Evolutionary conservation across 2,329 filamentous ascomycete genomes (phyloP), one percentile per base, ranked within the genome.

Genomic region (Penicillium thymicola): DNA sequence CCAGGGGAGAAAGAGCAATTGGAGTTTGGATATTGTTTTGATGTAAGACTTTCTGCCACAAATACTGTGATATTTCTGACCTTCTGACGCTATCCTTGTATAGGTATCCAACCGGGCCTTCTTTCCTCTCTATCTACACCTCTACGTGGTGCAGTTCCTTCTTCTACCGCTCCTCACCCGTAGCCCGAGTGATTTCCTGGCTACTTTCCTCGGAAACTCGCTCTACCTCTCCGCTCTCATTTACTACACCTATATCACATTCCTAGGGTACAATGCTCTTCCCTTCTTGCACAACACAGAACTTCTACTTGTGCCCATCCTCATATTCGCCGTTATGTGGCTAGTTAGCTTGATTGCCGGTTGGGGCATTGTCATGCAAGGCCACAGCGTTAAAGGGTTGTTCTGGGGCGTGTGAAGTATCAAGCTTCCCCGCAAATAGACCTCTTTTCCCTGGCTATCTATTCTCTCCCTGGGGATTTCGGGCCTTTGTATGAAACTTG

Each of bases 11-110:
- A 80, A 30, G 85, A 87, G 53, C 82, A 82, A 58, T 71, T 89
- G 59, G 86, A 88, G 67, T 89, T 88, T 73, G 86, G 86, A 51
- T 89, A 89, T 69, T 88, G 86, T 70, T 88, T 88, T 73, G 86
- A 89, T 75, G 86, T 85, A 64, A 68, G 79, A 36, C 28, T n/a
- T 25, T 6, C 10, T 21, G 32, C n/a, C n/a, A 44, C 13, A 16
- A 16, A 23, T n/a, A 18, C 30, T 6, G 30, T 42, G 28, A n/a
- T n/a, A 30, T n/a, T 6, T n/a, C 9, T 6, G 9, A 34, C 21
- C 5, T 14, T 43, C 50, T 44, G 11, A 49, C 51, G 41, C 21
- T 30, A n/a, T 10, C 46, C 16, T n/a, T 30, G 18, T 16, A 13
- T 59, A 82, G 79, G 81, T 87, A 21, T 82, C 84, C 0, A 88